Base-by-base conservation (phyloP, 2,329 filamentous ascomycete species). In the Aureobasidium sp. region DNA sequence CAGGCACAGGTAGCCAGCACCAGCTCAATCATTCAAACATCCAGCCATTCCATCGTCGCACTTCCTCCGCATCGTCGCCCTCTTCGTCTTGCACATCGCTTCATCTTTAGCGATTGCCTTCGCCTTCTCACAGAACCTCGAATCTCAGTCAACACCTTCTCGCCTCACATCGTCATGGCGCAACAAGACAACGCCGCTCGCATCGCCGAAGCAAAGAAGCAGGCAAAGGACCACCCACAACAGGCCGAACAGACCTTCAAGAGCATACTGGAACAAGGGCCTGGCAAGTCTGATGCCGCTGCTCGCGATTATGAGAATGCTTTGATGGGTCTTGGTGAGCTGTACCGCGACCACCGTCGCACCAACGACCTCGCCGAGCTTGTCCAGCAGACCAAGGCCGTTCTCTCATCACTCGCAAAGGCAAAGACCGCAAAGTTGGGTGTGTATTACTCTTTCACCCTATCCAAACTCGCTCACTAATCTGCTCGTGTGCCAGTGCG, bases 401-500 rank as follows among this genome's bases (percentile, higher is more conserved):
- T 94, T 48, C 86, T 99, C 67, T 97, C 93, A 63, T 94, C 90
- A 66, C 97, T 99, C 76, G 94, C 94, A 67, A 97, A 97, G 82
- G 94, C 95, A 66, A 99, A 99, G 85, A 97, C 94, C 36, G 90
- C 94, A 62, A 99, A 99, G 79, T 82, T 99, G 66, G 91, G 94
- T 97, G 86, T 67, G 87, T 66, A 20, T 34, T 7, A 7, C 23
- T 13, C 10, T 5, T 0, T 3, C 15, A n/a, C 1, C 13, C 10
- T 26, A 12, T n/a, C 6, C 1, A 20, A 47, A 44, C 7, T 4
- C 61, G 65, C 27, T 65, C 47, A 32, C 62, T 44, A 13, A 46
- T 47, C 55, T 59, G 66, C 39, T 56, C 50, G 26, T 42, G 10
- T 20, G 13, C 20, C 68, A 97, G 94, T 99, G 69, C 93, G 94